Conservation (phyloP, 2,329 filamentous ascomycete genomes). For the Curvularia spicifera region DNA sequence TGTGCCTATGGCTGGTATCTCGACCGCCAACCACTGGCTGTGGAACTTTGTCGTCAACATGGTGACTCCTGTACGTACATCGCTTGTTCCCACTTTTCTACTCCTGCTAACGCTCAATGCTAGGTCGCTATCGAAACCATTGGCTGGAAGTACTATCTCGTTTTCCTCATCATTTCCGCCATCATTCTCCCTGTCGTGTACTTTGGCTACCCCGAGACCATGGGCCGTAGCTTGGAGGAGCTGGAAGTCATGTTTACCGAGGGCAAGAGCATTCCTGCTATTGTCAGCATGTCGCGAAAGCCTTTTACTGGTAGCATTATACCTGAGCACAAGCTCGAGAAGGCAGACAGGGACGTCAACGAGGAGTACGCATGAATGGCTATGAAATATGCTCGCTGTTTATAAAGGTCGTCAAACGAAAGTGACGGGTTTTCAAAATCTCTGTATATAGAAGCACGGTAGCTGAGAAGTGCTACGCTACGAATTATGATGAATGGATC, state of each 20-base stretch:
- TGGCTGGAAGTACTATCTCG: slow-evolving; percentile 60
- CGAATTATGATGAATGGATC: slow-evolving; percentile 4
- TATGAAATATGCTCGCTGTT: background rate
- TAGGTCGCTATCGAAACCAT: slow-evolving; percentile 57
- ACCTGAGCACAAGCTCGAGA: slow-evolving; percentile 17
- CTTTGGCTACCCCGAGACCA: slow-evolving; percentile 58
- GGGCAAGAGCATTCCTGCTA: slow-evolving; percentile 41
- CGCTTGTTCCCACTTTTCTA: background rate
- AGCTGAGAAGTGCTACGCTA: background rate
- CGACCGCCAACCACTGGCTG: slow-evolving; percentile 60
- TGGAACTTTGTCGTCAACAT: slow-evolving; percentile 48
- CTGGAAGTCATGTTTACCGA: slow-evolving; percentile 51
- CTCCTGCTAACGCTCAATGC: background rate
- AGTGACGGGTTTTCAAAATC: background rate
- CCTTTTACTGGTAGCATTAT: slow-evolving; percentile 22
- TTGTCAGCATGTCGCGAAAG: slow-evolving; percentile 33
- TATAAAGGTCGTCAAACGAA: background rate
- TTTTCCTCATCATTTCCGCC: slow-evolving; percentile 57
- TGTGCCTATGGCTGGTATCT: slow-evolving; percentile 63
- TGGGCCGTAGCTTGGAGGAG: slow-evolving; percentile 58
- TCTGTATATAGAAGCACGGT: background rate
- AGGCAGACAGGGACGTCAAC: slow-evolving; percentile 19
- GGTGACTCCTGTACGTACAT: slow-evolving; percentile 30
- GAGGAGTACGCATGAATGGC: slow-evolving; percentile 12
- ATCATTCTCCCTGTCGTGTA: slow-evolving; percentile 56